Conservation (phyloP, 768 basidiomycete genomes). For the Kwoniella bestiolae region DNA sequence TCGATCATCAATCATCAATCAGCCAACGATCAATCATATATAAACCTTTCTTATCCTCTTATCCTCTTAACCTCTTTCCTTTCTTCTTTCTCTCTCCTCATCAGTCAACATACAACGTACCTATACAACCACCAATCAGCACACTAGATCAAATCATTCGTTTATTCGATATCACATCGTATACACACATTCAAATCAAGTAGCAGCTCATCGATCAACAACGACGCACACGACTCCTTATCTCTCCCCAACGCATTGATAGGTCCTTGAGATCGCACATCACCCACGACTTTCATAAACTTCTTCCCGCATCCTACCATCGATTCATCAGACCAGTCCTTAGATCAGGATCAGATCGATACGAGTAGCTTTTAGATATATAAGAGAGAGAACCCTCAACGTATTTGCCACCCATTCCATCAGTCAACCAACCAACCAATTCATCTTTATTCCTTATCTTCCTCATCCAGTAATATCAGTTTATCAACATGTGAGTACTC, state of each 20-base stretch:
- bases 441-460: neutral
- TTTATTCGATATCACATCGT: neutral
- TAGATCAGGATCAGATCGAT: too few relatives aligned
- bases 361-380: neutral
- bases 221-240: neutral
- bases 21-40: neutral
- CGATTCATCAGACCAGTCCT: too few relatives aligned
- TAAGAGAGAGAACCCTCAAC: too few relatives aligned
- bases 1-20: constrained; percentile 5
- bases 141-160: neutral
- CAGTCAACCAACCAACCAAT: constrained; percentile 7
- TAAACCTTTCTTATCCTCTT: constrained; percentile 8
- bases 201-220: neutral
- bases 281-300: neutral
- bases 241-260: neutral
- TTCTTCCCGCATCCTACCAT: neutral
- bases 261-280: too few relatives aligned
- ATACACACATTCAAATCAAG: neutral
- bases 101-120: neutral
- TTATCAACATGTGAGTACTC: constrained; percentile 6
- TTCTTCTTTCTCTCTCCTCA: constrained; percentile 7
- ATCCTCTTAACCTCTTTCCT: neutral
- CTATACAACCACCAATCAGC: neutral
- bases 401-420: constrained; percentile 13
- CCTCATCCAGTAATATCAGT: neutral